Conservation (phyloP, 1,139 yeast genomes). For the Pichia sp. region DNA sequence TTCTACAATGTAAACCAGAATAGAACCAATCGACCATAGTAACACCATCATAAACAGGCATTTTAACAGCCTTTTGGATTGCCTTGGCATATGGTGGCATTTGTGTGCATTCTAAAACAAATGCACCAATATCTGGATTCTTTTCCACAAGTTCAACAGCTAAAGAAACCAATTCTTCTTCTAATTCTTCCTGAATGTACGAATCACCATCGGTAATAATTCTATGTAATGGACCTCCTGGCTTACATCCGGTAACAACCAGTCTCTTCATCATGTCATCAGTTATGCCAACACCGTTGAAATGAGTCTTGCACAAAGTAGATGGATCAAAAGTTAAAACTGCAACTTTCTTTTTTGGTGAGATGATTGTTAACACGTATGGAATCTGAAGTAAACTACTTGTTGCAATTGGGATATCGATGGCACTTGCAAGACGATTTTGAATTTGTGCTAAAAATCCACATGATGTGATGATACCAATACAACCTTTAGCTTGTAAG, state of each 20-base stretch:
- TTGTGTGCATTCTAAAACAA: constrained; percentile 22
- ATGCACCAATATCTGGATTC: constrained; percentile 15
- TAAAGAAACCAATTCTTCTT: constrained; percentile 29
- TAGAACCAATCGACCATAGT: constrained; percentile 32
- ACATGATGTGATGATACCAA: constrained; percentile 22
- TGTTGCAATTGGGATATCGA: constrained; percentile 34
- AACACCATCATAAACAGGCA: constrained; percentile 20
- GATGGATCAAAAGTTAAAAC: constrained; percentile 34
- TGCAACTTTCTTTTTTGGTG: constrained; percentile 29
- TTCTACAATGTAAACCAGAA: constrained; percentile 25
- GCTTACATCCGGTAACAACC: constrained; percentile 24
- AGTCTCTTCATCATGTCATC: constrained; percentile 24
- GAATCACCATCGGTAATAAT: constrained; percentile 27
- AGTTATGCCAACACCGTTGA: constrained; percentile 30
- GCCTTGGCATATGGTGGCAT: constrained; percentile 21
- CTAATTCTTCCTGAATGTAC: constrained; percentile 29
- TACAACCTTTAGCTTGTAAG: constrained; percentile 16
- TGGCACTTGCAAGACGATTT: constrained; percentile 23
- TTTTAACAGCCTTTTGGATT: constrained; percentile 20
- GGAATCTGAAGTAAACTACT: constrained; percentile 34
- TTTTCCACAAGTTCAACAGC: constrained; percentile 16
- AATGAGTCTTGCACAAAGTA: constrained; percentile 30
- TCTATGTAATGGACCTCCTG: constrained; percentile 28
- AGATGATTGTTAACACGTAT: constrained; percentile 25
- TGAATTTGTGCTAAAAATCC: constrained; percentile 33